phyloP scores from a whole-genome alignment of 1,284 basidiomycete species.

The Tilletia setariae region DNA sequence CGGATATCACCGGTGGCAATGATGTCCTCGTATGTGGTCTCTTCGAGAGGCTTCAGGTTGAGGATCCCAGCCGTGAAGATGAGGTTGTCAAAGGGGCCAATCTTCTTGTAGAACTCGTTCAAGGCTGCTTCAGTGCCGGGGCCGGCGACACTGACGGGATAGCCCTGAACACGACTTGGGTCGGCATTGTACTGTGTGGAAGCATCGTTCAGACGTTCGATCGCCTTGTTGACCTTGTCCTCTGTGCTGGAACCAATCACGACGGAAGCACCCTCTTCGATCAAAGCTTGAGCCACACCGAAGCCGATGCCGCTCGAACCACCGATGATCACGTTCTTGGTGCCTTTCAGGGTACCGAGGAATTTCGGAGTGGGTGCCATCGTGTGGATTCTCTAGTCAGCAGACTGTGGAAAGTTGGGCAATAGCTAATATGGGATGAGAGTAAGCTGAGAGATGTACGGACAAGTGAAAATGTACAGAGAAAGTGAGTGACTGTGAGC shows the following conservation, averaged over 20 bases:
- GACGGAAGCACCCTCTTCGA: conserved; percentile 35
- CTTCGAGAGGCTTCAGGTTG: conserved; percentile 16
- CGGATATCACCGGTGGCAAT: conserved; percentile 23
- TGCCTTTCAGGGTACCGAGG: neutral
- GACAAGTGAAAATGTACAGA: no score
- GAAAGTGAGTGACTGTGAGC: no score
- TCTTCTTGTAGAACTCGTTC: conserved; percentile 21
- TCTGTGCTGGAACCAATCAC: conserved; percentile 24
- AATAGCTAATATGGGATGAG: no score
- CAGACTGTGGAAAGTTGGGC: no score
- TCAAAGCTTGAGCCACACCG: conserved; percentile 26
- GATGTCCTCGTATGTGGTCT: conserved; percentile 25
- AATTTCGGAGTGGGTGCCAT: neutral
- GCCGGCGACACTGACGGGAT: conserved; percentile 26
- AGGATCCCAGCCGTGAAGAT: conserved; percentile 32
- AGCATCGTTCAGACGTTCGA: conserved; percentile 25
- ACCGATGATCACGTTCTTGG: conserved; percentile 29
- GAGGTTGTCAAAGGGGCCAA: conserved; percentile 32
- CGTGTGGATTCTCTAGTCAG: no score
- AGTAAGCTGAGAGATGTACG: no score
- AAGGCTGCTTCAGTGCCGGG: conserved; percentile 17
- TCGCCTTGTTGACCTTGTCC: conserved; percentile 19
- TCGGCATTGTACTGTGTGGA: conserved; percentile 31
- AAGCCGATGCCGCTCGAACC: conserved; percentile 35
- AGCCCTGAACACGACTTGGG: conserved; percentile 21